Percentiles rank a stretch among this genome's conserved stretches.
Conservation (phyloP, 495 filamentous ascomycete species). For the Penicillium coffeae region DNA sequence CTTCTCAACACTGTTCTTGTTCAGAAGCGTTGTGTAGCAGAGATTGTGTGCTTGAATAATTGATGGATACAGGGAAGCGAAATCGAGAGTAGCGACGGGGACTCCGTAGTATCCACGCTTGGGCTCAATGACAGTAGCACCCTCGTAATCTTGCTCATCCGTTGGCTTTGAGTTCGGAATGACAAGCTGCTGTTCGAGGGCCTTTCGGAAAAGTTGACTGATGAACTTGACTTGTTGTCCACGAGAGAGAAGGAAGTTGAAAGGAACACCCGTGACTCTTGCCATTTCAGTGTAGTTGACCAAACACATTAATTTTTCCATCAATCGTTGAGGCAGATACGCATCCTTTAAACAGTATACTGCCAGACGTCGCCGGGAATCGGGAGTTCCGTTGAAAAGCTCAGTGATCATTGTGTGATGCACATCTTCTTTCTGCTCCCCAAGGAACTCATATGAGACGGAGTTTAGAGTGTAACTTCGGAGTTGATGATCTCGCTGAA, state of each 20-base stretch:
- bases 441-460: slow-evolving; percentile 92
- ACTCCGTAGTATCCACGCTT: slow-evolving; percentile 87
- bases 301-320: slow-evolving; percentile 97
- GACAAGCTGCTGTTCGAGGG: slow-evolving; percentile 84
- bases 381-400: slow-evolving; percentile 89
- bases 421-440: slow-evolving; percentile 98
- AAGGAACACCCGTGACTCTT: slow-evolving; percentile 96
- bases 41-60: slow-evolving; percentile 99
- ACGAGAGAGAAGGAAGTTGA: slow-evolving; percentile 87
- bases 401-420: slow-evolving; percentile 99
- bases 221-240: slow-evolving; percentile 98
- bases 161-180: slow-evolving; percentile 75
- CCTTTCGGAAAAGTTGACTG: slow-evolving; percentile 95
- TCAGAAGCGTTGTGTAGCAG: slow-evolving; percentile 93
- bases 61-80: slow-evolving; percentile 95
- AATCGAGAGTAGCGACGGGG: slow-evolving; percentile 96
- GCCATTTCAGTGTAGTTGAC: slow-evolving; percentile 99
- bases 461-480: slow-evolving; percentile 97
- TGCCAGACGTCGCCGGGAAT: slow-evolving; percentile 83
- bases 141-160: slow-evolving; percentile 84
- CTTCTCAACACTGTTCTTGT: slow-evolving; percentile 72
- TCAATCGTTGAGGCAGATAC: slow-evolving; percentile 86
- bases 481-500: slow-evolving; percentile 91
- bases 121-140: slow-evolving; percentile 97
- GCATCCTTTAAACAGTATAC: slow-evolving; percentile 99